Base-by-base conservation (phyloP, 2,329 filamentous ascomycete genomes). In the Aureobasidium sp. region DNA sequence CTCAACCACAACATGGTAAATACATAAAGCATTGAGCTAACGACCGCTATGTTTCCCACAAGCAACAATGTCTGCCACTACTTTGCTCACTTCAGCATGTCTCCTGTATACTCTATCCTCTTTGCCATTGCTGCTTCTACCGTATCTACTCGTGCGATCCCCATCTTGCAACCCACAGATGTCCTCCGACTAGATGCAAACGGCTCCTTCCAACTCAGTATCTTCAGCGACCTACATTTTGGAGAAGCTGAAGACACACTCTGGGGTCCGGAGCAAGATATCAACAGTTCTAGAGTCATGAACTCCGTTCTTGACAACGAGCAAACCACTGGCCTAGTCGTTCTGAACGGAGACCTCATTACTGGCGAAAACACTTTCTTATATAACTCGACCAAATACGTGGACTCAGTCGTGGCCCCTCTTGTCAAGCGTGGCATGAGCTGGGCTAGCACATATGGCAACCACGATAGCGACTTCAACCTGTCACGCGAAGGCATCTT, bases 181-280 rank as follows among this genome's bases (percentile, higher is more conserved):
- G 49, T 34, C 41, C 63, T 74, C 6, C 62, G 65, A 11, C 71
- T 74, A 63, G 68, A 65, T 1, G 32, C 63, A 0, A 66, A 77
- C 58, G 70, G 73, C 25, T 73, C 70, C 16, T 80, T 82, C 54
- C 76, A 80, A 25, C 76, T 82, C 36, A 71, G 83, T 1, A 79
- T 90, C 13, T 88, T 91, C 64, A 81, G 83, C 32, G 88, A 91
- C 66, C 72, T 90, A 8, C 87, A 91, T 69, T 88, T 87, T 69
- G 88, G 86, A 10, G 87, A 91, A 72, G 81, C 83, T 83, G 72
- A 65, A 68, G 34, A 54, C 29, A 57, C 13, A 32, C 29, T 11
- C n/a, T 83, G 77, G 76, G 74, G 77, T 0, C 76, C 78, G 4
- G 74, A 76, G 36, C 81, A 83, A 63, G 87, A 90, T 69, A 68